phyloP scores from a whole-genome alignment of 2,329 filamentous ascomycete genomes.

The Pezicula rhizophila region DNA sequence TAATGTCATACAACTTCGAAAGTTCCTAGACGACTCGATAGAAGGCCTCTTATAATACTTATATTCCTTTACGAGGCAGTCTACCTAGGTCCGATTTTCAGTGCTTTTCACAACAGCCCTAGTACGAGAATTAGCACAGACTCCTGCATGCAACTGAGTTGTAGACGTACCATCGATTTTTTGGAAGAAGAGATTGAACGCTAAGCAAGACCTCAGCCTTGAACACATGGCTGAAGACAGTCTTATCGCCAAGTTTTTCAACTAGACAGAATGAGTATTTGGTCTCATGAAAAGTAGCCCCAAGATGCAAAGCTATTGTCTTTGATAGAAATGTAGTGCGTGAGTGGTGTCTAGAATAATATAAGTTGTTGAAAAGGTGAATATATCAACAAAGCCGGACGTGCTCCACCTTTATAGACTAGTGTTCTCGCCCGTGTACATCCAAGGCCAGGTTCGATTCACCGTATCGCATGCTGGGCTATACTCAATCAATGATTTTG shows the following conservation, averaged over 20 bases:
- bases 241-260: conserved; percentile 7
- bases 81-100: conserved; percentile 2
- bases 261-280: conserved; percentile 4
- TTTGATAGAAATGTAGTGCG: background rate
- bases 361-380: too few relatives aligned
- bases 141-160: background rate
- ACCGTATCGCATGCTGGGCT: too few relatives aligned
- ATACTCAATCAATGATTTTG: too few relatives aligned
- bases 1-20: conserved; percentile 6
- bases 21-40: conserved; percentile 5
- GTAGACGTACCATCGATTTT: conserved; percentile 4
- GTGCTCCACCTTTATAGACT: too few relatives aligned
- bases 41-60: conserved; percentile 7
- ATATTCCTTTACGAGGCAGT: conserved; percentile 7
- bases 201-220: conserved; percentile 5
- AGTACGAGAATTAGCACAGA: conserved; percentile 2
- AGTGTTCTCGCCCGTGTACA: too few relatives aligned
- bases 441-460: too few relatives aligned
- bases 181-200: conserved; percentile 4
- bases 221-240: conserved; percentile 5
- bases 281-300: conserved; percentile 2
- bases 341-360: conserved; percentile 2
- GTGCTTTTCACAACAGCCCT: conserved; percentile 7
- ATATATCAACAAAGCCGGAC: too few relatives aligned
- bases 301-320: conserved; percentile 4